A percentile compares a stretch with the other conserved stretches of the same genome.
Evolutionary conservation across 2,329 filamentous ascomycete genomes (phyloP).

Genomic region (Paecilomyces fulvus): DNA sequence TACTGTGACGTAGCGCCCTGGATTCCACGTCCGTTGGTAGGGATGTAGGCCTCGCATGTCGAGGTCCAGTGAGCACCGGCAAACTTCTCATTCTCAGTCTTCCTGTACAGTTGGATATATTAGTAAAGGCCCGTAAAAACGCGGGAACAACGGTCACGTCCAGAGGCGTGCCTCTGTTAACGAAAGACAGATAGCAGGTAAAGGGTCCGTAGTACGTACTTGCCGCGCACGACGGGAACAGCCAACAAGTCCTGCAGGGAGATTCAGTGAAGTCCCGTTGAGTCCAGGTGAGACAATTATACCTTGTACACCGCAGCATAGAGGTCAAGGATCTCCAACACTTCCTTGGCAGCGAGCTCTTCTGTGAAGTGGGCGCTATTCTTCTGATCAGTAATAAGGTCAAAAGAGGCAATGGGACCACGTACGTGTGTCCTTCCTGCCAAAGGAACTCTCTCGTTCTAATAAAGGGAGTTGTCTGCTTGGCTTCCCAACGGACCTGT

Average conservation of each 20-base stretch:
- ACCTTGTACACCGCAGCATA: background rate
- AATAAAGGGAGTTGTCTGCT: background rate
- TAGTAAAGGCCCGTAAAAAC: background rate
- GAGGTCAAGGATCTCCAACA: background rate
- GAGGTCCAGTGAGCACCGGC: background rate
- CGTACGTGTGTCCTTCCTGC: constrained; percentile 1
- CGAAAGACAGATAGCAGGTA: background rate
- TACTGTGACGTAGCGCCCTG: background rate
- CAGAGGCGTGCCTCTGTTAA: background rate
- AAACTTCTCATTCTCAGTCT: background rate
- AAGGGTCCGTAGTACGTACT: background rate
- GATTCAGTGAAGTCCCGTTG: background rate
- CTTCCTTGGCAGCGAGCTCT: background rate
- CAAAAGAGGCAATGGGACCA: background rate
- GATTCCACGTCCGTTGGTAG: background rate
- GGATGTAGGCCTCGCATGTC: background rate
- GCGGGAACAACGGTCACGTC: background rate
- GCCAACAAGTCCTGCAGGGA: background rate
- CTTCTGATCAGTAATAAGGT: background rate
- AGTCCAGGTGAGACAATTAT: background rate
- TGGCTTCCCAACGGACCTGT: background rate
- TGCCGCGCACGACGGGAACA: background rate
- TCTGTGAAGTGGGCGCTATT: background rate
- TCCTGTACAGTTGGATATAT: background rate
- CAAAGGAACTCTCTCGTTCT: background rate